A percentile compares a stretch with the other conserved stretches of the same genome.
phyloP scores from a whole-genome alignment of 176 grass and related monocot species.

The Microstegium vimineum region DNA sequence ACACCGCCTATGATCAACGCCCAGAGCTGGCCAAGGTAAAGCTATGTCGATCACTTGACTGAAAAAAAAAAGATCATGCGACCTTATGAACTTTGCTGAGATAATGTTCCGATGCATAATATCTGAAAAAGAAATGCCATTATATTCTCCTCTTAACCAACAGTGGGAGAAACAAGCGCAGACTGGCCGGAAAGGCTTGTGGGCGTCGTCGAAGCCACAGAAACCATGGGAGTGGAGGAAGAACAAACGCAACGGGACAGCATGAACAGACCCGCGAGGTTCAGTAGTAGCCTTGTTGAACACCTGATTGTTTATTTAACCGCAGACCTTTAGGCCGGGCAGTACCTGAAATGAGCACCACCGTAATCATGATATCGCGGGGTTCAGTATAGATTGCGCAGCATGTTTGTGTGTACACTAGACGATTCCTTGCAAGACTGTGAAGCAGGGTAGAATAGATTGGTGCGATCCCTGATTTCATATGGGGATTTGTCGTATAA shows the following conservation, averaged over 20 bases:
- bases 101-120: background rate
- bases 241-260: slow-evolving; percentile 52
- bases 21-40: slow-evolving; percentile 74
- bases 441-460: background rate
- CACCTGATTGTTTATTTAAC: background rate
- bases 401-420: background rate
- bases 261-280: background rate
- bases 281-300: background rate
- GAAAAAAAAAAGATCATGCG: background rate
- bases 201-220: slow-evolving; percentile 71
- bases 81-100: background rate
- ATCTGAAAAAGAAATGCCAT: background rate
- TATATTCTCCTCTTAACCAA: background rate
- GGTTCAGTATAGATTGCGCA: background rate
- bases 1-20: slow-evolving; percentile 76
- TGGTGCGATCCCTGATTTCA: background rate
- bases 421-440: background rate
- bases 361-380: background rate
- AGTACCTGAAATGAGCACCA: too few species aligned
- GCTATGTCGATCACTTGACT: background rate
- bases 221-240: slow-evolving; percentile 99
- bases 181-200: slow-evolving; percentile 54
- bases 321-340: background rate
- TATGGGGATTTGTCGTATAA: background rate
- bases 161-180: slow-evolving; percentile 93